Conservation (phyloP, 352 stramenopile species). For the Phytopythium montanum region DNA sequence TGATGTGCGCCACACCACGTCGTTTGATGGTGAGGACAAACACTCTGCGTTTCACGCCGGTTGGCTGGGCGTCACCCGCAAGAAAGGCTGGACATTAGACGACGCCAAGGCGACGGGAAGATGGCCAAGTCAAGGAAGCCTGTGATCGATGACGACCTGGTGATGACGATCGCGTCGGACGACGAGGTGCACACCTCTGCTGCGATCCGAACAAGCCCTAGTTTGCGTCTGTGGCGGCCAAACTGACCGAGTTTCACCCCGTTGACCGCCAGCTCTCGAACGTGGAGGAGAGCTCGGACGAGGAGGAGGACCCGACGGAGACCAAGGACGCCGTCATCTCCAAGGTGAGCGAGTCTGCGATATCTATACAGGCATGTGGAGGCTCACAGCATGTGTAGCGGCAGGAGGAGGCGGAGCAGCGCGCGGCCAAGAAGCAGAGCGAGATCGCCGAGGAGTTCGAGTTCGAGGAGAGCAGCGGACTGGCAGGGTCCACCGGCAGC, state of each 20-base stretch:
- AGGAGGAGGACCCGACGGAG: conserved; percentile 29
- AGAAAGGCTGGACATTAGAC: neutral
- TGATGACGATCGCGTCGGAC: conserved; percentile 89
- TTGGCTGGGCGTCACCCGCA: conserved; percentile 4
- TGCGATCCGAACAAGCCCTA: neutral
- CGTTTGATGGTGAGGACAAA: conserved; percentile 10
- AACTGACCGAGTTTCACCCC: neutral
- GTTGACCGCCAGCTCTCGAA: conserved; percentile 34
- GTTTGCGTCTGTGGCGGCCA: neutral
- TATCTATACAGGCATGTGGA: neutral
- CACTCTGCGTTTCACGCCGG: conserved; percentile 7
- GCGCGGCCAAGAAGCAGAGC: conserved; percentile 38
- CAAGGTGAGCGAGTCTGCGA: conserved; percentile 27
- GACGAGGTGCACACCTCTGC: conserved; percentile 41
- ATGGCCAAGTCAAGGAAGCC: conserved; percentile 30
- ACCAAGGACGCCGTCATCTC: conserved; percentile 68
- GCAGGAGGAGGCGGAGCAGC: conserved; percentile 39
- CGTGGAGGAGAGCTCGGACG: conserved; percentile 72
- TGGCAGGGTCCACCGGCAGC: conserved; percentile 45
- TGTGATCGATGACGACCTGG: conserved; percentile 54
- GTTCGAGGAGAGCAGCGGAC: conserved; percentile 70
- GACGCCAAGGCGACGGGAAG: neutral
- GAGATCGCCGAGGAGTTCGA: conserved; percentile 83
- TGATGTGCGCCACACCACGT: conserved; percentile 5
- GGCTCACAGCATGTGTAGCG: conserved; percentile 13